phyloP scores from a whole-genome alignment of 768 basidiomycete genomes.

The Lentinus brumalis region DNA sequence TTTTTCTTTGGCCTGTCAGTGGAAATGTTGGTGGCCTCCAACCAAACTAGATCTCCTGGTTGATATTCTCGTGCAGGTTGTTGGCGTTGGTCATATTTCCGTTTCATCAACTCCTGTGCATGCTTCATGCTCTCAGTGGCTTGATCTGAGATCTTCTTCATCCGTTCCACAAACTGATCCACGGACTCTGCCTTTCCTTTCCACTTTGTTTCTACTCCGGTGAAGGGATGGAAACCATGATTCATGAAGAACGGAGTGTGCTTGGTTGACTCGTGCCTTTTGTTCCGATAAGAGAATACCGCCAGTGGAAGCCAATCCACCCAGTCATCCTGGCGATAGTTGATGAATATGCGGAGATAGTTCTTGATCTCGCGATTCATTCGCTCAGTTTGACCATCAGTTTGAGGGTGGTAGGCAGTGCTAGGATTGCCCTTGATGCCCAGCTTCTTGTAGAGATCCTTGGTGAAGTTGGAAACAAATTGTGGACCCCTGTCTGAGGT shows the following conservation, averaged over 20 bases:
- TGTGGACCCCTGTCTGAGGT: constrained; percentile 19
- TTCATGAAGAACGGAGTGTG: constrained; percentile 36
- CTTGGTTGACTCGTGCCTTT: constrained; percentile 29
- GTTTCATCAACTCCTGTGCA: constrained; percentile 32
- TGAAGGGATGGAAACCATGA: constrained; percentile 25
- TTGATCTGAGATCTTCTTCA: constrained; percentile 22
- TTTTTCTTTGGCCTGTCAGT: constrained; percentile 31
- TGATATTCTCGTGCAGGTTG: constrained; percentile 6
- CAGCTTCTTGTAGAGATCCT: constrained; percentile 30
- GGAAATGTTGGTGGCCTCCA: constrained; percentile 29
- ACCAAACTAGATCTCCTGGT: constrained; percentile 28
- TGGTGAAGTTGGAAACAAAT: constrained; percentile 37
- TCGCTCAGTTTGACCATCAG: constrained; percentile 43
- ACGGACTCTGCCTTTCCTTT: constrained; percentile 15
- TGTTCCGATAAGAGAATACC: constrained; percentile 38
- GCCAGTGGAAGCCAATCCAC: constrained; percentile 32
- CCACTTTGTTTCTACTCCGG: not conserved
- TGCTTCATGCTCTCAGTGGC: constrained; percentile 13
- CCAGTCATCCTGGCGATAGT: constrained; percentile 40
- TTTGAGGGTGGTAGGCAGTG: constrained; percentile 48
- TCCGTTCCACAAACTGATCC: constrained; percentile 18
- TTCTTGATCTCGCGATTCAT: constrained; percentile 43
- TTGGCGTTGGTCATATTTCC: constrained; percentile 15
- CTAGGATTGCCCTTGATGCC: constrained; percentile 36
- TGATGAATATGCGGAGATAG: constrained; percentile 37